Percentiles rank a stretch among this genome's conserved stretches.
These are phyloP conservation scores for Blastobotrys serpentis DNA, from an alignment of 1,139 yeast species.

Conservation along the genomic window DNA sequence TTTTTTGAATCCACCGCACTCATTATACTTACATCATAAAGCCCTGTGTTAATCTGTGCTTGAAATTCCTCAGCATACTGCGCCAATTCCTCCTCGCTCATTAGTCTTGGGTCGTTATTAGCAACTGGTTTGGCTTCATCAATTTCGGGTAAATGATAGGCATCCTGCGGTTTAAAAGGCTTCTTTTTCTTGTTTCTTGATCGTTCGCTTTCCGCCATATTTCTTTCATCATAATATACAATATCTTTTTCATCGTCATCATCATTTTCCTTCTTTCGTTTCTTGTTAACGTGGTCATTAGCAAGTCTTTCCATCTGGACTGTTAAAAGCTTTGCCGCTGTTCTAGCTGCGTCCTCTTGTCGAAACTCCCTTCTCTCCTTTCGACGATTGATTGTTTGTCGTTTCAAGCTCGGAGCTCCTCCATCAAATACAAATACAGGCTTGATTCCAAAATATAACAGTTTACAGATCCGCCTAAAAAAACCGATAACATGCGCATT, in stretches of 20 bases:
- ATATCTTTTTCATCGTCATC: constrained; percentile 27
- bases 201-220: constrained; percentile 18
- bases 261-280: constrained; percentile 14
- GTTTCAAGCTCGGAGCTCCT: constrained; percentile 85
- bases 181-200: constrained; percentile 10
- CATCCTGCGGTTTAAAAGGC: constrained; percentile 49
- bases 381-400: constrained; percentile 68
- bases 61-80: constrained; percentile 59
- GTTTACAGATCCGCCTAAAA: constrained; percentile 87
- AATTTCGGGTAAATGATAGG: constrained; percentile 78
- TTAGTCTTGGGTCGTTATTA: constrained; percentile 63
- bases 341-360: constrained; percentile 63
- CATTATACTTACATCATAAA: constrained; percentile 33
- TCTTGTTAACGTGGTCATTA: constrained; percentile 27
- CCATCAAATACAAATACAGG: constrained; percentile 99
- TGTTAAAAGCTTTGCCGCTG: constrained; percentile 81
- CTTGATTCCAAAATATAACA: constrained; percentile 80
- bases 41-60: constrained; percentile 53
- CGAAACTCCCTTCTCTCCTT: constrained; percentile 74
- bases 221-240: constrained; percentile 34
- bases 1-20: background rate
- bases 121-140: constrained; percentile 43
- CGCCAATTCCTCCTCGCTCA: constrained; percentile 70
- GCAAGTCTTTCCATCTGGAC: constrained; percentile 68
- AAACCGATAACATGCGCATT: constrained; percentile 92